Base-by-base conservation (phyloP, 768 basidiomycete species). In the Lactarius hatsudake region DNA sequence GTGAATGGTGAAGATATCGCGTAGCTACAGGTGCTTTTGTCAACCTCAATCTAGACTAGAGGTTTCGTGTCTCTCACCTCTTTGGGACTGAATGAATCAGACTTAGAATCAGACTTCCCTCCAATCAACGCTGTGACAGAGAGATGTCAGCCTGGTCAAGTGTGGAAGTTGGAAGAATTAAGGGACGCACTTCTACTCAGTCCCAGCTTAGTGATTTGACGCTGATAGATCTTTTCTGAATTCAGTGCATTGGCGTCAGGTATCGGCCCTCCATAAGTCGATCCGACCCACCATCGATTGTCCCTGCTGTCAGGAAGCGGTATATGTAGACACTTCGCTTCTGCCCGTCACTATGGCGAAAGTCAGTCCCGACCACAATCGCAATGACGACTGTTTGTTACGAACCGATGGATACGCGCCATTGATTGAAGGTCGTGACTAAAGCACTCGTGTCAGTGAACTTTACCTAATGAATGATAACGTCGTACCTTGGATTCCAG, bases 381-480 rank as follows among this genome's bases (percentile, higher is more conserved):
- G 23, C 65, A 43, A 53, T n/a, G 48, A 62, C 38, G 13, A 51
- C 58, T 17, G 36, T 12, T 34, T 45, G 56, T 42, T 40, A 66
- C 79, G 56, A 67, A 93, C 94, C 94, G 85, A 77, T 96, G 93
- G 74, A 96, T 96, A 59, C 96, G 86, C 61, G 95, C 96, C 96
- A 98, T 98, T 2, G 97, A 90, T 77, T 99, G 97, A 20, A 95
- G 76, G 78, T 99, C 97, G 72, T 91, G 91, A 72, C 91, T 93
- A 63, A 26, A 34, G 63, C 43, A n/a, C 23, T 38, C 45, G 23
- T 61, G 62, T 54, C 30, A 59, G n/a, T 17, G 40, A 12, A 40
- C 23, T 36, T 34, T 28, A 28, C 36, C 32, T 42, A 30, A 30
- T 8, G 28, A 38, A 20, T 13, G 15, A 36, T 34, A 55, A n/a